Conservation (phyloP, 208 protist species). For the Trypanosoma platydactyli region DNA sequence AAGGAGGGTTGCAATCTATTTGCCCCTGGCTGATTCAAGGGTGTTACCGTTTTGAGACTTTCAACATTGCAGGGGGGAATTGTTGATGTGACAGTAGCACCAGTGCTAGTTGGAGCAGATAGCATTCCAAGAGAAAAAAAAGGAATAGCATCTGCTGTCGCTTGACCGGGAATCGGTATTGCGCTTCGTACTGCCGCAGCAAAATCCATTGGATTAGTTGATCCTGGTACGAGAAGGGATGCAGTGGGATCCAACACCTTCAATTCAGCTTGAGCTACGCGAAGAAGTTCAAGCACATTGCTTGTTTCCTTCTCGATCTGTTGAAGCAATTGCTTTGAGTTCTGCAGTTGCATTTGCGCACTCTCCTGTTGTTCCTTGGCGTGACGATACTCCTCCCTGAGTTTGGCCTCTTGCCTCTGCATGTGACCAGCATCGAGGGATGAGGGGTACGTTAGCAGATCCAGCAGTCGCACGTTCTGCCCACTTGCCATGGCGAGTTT, state of each 20-base stretch:
- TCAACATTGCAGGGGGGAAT: too few relatives aligned
- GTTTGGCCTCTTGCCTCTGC: slow-evolving; percentile 35
- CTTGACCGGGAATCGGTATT: not conserved
- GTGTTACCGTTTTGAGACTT: too few relatives aligned
- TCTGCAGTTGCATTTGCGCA: slow-evolving; percentile 33
- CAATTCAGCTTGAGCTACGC: slow-evolving; percentile 50
- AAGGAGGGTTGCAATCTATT: slow-evolving; percentile 6
- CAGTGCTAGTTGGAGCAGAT: not conserved
- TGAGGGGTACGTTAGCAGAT: slow-evolving; percentile 44
- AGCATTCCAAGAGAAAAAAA: too few relatives aligned
- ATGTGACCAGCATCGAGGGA: slow-evolving; percentile 27
- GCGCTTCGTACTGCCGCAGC: not conserved
- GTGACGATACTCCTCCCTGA: slow-evolving; percentile 46
- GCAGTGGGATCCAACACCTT: slow-evolving; percentile 38
- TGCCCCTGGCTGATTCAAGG: too few relatives aligned
- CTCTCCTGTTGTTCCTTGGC: slow-evolving; percentile 36
- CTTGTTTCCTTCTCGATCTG: slow-evolving; percentile 59
- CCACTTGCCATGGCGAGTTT: slow-evolving; percentile 35
- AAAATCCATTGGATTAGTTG: not conserved
- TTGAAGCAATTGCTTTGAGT: slow-evolving; percentile 32
- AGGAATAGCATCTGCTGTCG: too few relatives aligned
- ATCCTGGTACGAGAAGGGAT: slow-evolving; percentile 26
- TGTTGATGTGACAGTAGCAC: not conserved
- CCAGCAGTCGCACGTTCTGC: slow-evolving; percentile 40
- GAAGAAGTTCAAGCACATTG: slow-evolving; percentile 42